Conservation (phyloP, 2,329 filamentous ascomycete species). For the Diaporthe caulivora region DNA sequence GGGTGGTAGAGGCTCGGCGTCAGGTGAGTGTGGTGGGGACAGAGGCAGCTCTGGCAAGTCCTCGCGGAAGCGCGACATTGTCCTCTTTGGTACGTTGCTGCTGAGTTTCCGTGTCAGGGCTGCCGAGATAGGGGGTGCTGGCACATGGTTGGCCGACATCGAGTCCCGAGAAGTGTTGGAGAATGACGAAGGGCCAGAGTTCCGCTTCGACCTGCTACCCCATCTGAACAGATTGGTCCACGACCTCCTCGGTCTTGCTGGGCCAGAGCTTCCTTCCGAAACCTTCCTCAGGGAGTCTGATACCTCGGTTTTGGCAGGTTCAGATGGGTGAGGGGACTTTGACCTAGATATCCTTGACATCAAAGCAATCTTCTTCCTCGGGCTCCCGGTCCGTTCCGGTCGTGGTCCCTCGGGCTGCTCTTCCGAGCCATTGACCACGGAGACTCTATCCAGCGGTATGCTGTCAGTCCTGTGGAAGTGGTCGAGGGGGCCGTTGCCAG, state of each 20-base stretch:
- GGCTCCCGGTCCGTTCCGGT: constrained; percentile 46
- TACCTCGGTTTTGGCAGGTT: constrained; percentile 59
- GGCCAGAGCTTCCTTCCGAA: constrained; percentile 65
- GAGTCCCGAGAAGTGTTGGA: constrained; percentile 93
- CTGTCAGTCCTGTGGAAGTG: constrained; percentile 64
- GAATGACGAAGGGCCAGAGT: constrained; percentile 79
- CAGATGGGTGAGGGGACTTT: constrained; percentile 59
- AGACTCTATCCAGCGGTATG: constrained; percentile 51
- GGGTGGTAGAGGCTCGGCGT: constrained; percentile 60
- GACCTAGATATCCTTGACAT: constrained; percentile 62
- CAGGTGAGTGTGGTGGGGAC: constrained; percentile 88
- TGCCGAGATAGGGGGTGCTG: constrained; percentile 46
- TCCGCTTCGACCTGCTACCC: constrained; percentile 69
- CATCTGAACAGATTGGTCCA: constrained; percentile 84
- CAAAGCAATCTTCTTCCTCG: constrained; percentile 54
- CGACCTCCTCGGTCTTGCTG: constrained; percentile 54
- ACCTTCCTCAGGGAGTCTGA: constrained; percentile 64
- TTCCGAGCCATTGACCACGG: constrained; percentile 40
- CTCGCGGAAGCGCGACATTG: constrained; percentile 91
- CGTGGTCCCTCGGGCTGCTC: constrained; percentile 42
- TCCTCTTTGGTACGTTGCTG: constrained; percentile 75
- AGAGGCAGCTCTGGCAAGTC: constrained; percentile 88
- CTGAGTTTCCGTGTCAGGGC: constrained; percentile 50
- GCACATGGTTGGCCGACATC: constrained; percentile 66
- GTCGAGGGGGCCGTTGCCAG: constrained; percentile 41